Evolutionary conservation across 2,329 filamentous ascomycete species (phyloP).

Genomic region (Epichloe aotearoae): DNA sequence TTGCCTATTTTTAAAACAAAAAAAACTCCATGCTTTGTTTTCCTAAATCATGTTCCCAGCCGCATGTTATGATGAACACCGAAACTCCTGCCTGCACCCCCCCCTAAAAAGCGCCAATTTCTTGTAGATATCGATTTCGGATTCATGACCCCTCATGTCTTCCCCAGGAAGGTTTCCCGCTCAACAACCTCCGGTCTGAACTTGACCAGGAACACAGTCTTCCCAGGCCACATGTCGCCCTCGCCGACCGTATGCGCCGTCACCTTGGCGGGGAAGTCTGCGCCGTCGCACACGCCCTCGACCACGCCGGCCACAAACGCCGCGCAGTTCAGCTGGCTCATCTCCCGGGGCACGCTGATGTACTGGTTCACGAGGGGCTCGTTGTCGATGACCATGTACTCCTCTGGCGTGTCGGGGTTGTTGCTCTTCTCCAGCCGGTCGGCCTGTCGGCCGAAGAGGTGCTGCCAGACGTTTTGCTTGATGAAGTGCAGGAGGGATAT

Average conservation of each 20-base stretch:
- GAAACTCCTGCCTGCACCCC: too few species aligned
- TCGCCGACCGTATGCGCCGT: constrained; percentile 69
- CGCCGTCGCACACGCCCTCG: constrained; percentile 89
- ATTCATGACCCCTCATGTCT: constrained; percentile 16
- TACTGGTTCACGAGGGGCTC: constrained; percentile 96
- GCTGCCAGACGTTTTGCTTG: constrained; percentile 80
- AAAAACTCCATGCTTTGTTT: too few species aligned
- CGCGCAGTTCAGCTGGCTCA: constrained; percentile 92
- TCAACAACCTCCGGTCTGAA: constrained; percentile 88
- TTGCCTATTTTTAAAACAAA: too few species aligned
- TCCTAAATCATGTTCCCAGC: too few species aligned
- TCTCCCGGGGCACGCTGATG: constrained; percentile 84
- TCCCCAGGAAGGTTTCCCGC: constrained; percentile 69
- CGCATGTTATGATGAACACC: too few species aligned
- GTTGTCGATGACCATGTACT: constrained; percentile 99
- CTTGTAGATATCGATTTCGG: background rate
- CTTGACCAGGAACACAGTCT: constrained; percentile 90
- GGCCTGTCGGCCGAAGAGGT: constrained; percentile 81
- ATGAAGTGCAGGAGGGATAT: constrained; percentile 90
- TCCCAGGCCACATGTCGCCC: constrained; percentile 85
- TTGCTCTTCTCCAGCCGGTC: constrained; percentile 85
- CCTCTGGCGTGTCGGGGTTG: constrained; percentile 69
- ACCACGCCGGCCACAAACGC: constrained; percentile 91
- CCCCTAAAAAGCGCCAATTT: too few species aligned
- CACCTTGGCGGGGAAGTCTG: constrained; percentile 77